phyloP scores from a whole-genome alignment of 176 grass and related monocot species.

The Lolium perenne region DNA sequence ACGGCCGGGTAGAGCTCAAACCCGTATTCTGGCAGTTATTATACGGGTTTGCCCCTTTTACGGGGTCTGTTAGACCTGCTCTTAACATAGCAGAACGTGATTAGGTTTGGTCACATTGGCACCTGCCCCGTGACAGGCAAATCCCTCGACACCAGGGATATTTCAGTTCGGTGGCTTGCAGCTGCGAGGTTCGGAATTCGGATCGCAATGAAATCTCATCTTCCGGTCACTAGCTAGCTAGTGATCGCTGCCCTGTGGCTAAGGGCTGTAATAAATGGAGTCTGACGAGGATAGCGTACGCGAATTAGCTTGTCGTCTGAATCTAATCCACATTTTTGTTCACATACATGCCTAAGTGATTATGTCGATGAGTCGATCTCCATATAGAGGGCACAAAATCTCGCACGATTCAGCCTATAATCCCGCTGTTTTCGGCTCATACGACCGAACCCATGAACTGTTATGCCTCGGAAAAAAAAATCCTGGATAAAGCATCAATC shows the following conservation, averaged over 20 bases:
- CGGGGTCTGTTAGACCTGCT: too few relatives aligned
- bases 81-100: too few relatives aligned
- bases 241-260: background rate
- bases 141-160: too few relatives aligned
- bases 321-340: background rate
- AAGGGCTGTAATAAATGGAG: background rate
- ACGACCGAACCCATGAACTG: background rate
- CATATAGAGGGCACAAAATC: background rate
- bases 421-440: background rate
- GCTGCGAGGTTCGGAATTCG: background rate
- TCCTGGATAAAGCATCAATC: background rate
- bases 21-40: too few relatives aligned
- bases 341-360: too few relatives aligned
- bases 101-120: too few relatives aligned
- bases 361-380: background rate
- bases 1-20: too few relatives aligned
- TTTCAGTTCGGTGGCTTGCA: too few relatives aligned
- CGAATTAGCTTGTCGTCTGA: background rate
- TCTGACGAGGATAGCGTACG: background rate
- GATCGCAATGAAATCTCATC: background rate
- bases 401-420: background rate
- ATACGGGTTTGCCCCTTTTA: too few relatives aligned
- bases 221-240: conserved; percentile 1
- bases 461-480: background rate
- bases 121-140: too few relatives aligned